Percentiles rank a stretch among this genome's conserved stretches.
Evolutionary conservation across 768 basidiomycete species (phyloP).

Genomic region (Lactarius indigo): DNA sequence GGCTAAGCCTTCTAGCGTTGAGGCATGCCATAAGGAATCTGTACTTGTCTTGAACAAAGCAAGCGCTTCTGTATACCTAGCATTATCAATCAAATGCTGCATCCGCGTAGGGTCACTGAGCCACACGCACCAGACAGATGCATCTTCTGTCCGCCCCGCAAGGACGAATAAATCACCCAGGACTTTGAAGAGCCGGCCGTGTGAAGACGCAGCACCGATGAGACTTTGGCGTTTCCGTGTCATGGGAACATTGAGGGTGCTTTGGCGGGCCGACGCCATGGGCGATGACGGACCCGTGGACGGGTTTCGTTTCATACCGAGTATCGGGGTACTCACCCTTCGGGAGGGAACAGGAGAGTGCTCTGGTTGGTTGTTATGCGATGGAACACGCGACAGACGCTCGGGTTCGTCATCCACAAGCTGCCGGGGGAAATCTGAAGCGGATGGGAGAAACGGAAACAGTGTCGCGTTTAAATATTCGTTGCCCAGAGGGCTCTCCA

Average conservation of each 20-base stretch:
- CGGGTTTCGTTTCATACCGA: constrained; percentile 51
- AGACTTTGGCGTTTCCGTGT: constrained; percentile 60
- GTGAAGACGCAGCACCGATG: constrained; percentile 68
- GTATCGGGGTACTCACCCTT: constrained; percentile 31
- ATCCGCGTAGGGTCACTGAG: constrained; percentile 14
- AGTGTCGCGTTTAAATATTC: constrained; percentile 74
- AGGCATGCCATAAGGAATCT: constrained; percentile 88
- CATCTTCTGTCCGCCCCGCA: constrained; percentile 81
- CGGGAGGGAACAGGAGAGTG: constrained; percentile 32
- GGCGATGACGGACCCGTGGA: constrained; percentile 39
- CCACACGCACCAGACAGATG: constrained; percentile 62
- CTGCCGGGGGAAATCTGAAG: constrained; percentile 57
- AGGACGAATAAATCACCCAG: constrained; percentile 86
- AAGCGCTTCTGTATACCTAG: constrained; percentile 84
- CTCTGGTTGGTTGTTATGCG: constrained; percentile 57
- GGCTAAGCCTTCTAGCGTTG: constrained; percentile 80
- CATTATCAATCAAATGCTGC: constrained; percentile 27
- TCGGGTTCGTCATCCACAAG: constrained; percentile 48
- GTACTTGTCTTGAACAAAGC: constrained; percentile 67
- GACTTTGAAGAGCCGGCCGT: constrained; percentile 84
- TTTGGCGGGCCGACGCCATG: constrained; percentile 44
- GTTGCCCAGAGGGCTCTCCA: constrained; percentile 83
- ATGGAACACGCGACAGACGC: constrained; percentile 43
- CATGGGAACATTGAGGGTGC: constrained; percentile 43
- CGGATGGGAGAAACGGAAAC: constrained; percentile 58